These are phyloP conservation scores for Encephalitozoon romaleae DNA, from an alignment of 371 early-diverging fungal genomes.

Conservation along the genomic window DNA sequence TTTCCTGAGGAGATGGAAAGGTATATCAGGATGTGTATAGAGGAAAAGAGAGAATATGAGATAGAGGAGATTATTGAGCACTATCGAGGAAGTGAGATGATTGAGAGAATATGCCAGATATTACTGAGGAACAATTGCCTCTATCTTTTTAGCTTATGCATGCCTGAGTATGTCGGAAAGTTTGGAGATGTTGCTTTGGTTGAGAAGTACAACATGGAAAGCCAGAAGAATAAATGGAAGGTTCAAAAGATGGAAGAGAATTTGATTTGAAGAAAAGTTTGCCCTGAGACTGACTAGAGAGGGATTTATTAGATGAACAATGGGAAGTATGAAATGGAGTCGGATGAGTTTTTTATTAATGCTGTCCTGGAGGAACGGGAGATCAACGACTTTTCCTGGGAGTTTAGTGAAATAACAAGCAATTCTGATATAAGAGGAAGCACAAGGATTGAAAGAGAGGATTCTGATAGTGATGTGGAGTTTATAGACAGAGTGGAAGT, in stretches of 20 bases:
- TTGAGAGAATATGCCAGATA: background rate
- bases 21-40: conserved; percentile 11
- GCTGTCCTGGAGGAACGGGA: conserved; percentile 2
- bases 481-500: background rate
- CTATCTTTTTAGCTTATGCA: conserved; percentile 1
- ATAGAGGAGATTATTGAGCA: conserved; percentile 23
- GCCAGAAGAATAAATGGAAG: conserved; percentile 8
- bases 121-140: background rate
- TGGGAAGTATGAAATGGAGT: conserved; percentile 13
- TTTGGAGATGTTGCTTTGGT: conserved; percentile 9
- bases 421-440: background rate
- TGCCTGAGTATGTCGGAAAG: background rate
- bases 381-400: background rate
- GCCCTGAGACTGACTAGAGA: background rate
- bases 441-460: background rate
- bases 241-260: background rate
- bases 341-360: conserved; percentile 28
- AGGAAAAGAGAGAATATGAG: conserved; percentile 8
- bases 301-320: background rate
- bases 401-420: conserved; percentile 1
- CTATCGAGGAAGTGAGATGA: background rate
- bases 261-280: conserved; percentile 3
- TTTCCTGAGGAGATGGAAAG: background rate
- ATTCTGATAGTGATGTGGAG: conserved; percentile 21
- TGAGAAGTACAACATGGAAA: conserved; percentile 16